These are phyloP conservation scores for Xylariaceae sp. DNA, from an alignment of 2,329 filamentous ascomycete species.

Conservation along the genomic window DNA sequence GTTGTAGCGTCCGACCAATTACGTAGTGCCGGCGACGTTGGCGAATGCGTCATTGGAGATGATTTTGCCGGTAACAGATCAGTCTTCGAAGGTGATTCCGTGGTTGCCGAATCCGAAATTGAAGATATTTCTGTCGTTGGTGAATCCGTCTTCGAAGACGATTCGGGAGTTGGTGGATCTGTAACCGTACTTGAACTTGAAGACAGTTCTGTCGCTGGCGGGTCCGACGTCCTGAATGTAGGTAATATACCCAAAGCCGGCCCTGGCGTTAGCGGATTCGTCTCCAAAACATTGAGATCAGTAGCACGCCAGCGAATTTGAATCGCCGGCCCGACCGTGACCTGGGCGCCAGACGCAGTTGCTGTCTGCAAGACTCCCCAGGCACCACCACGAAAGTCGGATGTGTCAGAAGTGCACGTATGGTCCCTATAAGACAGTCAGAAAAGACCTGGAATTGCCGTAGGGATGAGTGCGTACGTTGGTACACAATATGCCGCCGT, in stretches of 20 bases:
- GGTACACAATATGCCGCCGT: conserved; percentile 29
- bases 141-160: no score
- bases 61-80: no score
- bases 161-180: no score
- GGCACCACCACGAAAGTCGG: conserved; percentile 20
- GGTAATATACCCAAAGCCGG: no score
- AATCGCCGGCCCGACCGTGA: conserved; percentile 25
- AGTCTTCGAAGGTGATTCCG: no score
- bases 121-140: no score
- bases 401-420: conserved; percentile 39
- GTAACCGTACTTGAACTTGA: no score
- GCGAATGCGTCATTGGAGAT: no score
- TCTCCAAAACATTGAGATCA: conserved; percentile 25
- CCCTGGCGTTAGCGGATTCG: conserved; percentile 25
- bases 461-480: conserved; percentile 22
- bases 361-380: conserved; percentile 28
- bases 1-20: no score
- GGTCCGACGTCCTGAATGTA: not conserved
- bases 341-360: conserved; percentile 11
- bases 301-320: conserved; percentile 27
- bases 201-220: no score
- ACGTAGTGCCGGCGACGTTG: no score
- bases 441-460: not conserved
- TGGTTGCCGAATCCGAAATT: no score
- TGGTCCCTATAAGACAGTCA: conserved; percentile 30